A percentile compares a stretch with the other conserved stretches of the same genome.
Conservation (phyloP, 2,329 filamentous ascomycete genomes). For the Aureobasidium uvarum region DNA sequence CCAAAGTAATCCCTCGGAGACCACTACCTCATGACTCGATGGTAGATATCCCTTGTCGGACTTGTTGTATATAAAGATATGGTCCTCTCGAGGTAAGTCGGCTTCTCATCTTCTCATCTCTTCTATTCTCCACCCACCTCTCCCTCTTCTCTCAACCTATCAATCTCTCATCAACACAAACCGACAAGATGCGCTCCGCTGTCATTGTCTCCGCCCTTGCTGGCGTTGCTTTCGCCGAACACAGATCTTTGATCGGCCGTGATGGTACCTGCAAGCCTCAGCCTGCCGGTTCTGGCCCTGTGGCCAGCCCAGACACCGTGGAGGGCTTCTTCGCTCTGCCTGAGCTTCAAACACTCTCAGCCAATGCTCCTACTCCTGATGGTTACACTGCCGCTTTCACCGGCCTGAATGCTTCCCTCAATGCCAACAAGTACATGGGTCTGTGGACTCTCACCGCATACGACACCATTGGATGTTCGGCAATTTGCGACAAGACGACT, state of each 20-base stretch:
- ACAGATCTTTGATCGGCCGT: conserved; percentile 26
- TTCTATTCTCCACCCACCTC: neutral
- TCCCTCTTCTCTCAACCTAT: neutral
- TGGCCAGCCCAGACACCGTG: conserved; percentile 38
- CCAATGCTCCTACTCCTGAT: conserved; percentile 31
- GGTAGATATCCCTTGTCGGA: neutral
- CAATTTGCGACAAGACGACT: conserved; percentile 34
- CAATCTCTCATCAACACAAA: neutral
- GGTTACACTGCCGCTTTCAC: conserved; percentile 35
- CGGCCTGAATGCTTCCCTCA: conserved; percentile 30
- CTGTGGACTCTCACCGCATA: conserved; percentile 36
- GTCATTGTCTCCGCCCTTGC: conserved; percentile 22
- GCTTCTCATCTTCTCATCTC: neutral
- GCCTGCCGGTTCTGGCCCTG: conserved; percentile 30
- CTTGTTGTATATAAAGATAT: conserved; percentile 17
- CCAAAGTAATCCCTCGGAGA: neutral
- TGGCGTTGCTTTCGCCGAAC: conserved; percentile 19
- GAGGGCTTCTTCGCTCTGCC: conserved; percentile 34
- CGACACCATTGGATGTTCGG: conserved; percentile 35
- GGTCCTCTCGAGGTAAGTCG: neutral
- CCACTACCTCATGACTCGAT: conserved; percentile 1
- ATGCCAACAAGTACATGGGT: conserved; percentile 35
- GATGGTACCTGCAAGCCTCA: conserved; percentile 29
- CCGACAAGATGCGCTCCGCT: conserved; percentile 10
- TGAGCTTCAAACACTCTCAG: conserved; percentile 32